Conservation (phyloP, 225 moss, liverwort and hornwort genomes). For the Pseudoscleropodium purum region DNA sequence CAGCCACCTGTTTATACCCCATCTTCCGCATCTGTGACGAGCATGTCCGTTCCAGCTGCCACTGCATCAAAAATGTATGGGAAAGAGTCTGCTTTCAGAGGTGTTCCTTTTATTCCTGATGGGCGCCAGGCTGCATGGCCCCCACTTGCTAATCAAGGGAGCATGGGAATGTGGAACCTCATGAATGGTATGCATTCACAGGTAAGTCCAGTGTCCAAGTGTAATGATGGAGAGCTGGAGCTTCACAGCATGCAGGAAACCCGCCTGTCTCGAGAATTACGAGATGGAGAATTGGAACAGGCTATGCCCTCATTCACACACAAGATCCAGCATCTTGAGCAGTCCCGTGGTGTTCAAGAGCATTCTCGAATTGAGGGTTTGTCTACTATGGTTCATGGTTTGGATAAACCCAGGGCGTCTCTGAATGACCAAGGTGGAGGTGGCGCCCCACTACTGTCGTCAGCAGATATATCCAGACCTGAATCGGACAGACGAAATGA, state of each 20-base stretch:
- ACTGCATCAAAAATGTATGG: constrained; percentile 32
- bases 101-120: constrained; percentile 36
- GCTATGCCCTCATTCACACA: constrained; percentile 12
- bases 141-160: constrained; percentile 14
- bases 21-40: constrained; percentile 30
- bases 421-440: constrained; percentile 27
- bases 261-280: constrained; percentile 13
- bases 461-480: constrained; percentile 19
- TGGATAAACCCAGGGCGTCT: constrained; percentile 28
- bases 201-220: constrained; percentile 10
- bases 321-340: constrained; percentile 33
- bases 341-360: constrained; percentile 24
- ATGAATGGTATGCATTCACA: constrained; percentile 29
- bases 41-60: constrained; percentile 24
- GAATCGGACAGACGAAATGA: constrained; percentile 40
- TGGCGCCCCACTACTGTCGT: constrained; percentile 5
- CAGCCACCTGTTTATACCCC: constrained; percentile 43
- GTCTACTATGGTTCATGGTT: constrained; percentile 28
- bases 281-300: constrained; percentile 30
- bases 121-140: constrained; percentile 39
- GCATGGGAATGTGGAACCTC: constrained; percentile 34
- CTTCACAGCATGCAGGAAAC: constrained; percentile 32
- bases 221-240: constrained; percentile 26
- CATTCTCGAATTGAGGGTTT: constrained; percentile 32
- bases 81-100: constrained; percentile 49